These are phyloP conservation scores for Aspergillus novoparasiticus DNA, from an alignment of 2,329 filamentous ascomycete species.

Conservation along the genomic window DNA sequence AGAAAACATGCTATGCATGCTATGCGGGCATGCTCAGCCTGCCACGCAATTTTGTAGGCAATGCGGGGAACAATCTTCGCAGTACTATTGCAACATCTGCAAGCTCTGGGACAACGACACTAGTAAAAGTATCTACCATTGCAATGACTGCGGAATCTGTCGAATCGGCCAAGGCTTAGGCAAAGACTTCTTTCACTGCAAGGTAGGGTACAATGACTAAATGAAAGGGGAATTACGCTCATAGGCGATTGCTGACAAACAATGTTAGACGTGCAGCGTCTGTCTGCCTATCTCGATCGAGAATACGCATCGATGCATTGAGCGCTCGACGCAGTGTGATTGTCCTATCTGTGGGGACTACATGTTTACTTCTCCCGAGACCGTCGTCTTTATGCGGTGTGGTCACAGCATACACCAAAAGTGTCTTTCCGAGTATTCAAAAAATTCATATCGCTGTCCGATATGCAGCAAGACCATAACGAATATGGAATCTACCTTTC, in stretches of 20 bases:
- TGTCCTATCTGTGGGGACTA: conserved; percentile 97
- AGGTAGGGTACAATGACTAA: conserved; percentile 58
- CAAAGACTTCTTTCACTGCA: conserved; percentile 98
- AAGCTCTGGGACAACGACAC: conserved; percentile 96
- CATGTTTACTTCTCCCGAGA: conserved; percentile 86
- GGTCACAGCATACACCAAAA: conserved; percentile 92
- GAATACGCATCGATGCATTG: conserved; percentile 87
- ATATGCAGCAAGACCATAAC: conserved; percentile 96
- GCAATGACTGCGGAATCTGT: conserved; percentile 93
- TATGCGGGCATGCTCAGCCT: conserved; percentile 81
- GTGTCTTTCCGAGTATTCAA: conserved; percentile 87
- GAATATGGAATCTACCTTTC: conserved; percentile 96
- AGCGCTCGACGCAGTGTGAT: conserved; percentile 90
- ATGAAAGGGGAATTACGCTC: not conserved
- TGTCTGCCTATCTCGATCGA: conserved; percentile 90
- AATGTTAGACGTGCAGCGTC: conserved; percentile 77
- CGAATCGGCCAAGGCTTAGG: conserved; percentile 86
- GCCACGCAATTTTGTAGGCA: conserved; percentile 75
- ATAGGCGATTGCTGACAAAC: conserved; percentile 18
- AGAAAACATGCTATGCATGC: conserved; percentile 96
- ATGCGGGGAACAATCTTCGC: conserved; percentile 76
- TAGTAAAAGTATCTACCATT: conserved; percentile 92
- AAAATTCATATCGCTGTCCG: conserved; percentile 90
- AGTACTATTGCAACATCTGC: conserved; percentile 92
- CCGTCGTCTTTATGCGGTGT: conserved; percentile 92